phyloP scores from a whole-genome alignment of 2,329 filamentous ascomycete genomes.

The Fusarium sp. region DNA sequence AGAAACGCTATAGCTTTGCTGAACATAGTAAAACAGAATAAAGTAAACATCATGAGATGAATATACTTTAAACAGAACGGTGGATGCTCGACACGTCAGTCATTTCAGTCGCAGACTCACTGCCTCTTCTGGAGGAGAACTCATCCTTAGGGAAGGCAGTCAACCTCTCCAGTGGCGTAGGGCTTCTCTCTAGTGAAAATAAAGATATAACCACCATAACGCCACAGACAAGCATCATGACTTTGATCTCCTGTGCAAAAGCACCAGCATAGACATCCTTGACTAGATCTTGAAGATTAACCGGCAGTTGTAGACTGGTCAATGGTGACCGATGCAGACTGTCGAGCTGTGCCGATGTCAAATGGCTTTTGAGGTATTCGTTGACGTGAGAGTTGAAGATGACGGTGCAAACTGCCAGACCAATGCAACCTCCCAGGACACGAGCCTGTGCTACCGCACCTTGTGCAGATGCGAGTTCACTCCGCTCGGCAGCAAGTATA shows the following conservation, averaged over 20 bases:
- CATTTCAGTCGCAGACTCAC: constrained; percentile 56
- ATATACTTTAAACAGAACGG: constrained; percentile 30
- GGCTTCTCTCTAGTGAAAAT: constrained; percentile 59
- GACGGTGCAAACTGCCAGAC: constrained; percentile 69
- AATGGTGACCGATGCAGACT: constrained; percentile 61
- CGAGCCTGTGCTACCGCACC: constrained; percentile 71
- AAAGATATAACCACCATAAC: constrained; percentile 59
- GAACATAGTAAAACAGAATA: background rate
- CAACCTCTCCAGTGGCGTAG: constrained; percentile 52
- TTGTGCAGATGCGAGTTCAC: constrained; percentile 68
- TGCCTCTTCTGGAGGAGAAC: constrained; percentile 50
- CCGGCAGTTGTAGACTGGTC: constrained; percentile 53
- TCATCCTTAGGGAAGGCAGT: constrained; percentile 48
- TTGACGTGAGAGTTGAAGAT: constrained; percentile 65
- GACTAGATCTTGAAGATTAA: constrained; percentile 52
- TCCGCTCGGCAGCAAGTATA: constrained; percentile 61
- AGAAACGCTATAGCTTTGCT: background rate
- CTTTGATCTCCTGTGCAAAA: constrained; percentile 60
- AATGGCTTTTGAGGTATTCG: constrained; percentile 51
- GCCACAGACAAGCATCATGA: constrained; percentile 60
- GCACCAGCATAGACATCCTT: constrained; percentile 59
- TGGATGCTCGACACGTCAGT: constrained; percentile 47
- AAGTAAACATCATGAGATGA: background rate
- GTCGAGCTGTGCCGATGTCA: constrained; percentile 56
- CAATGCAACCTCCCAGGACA: constrained; percentile 70